Evolutionary conservation across 2,329 filamentous ascomycete genomes (phyloP), one percentile per base, ranked within the genome.

Genomic region (Curvularia eragrostidis): DNA sequence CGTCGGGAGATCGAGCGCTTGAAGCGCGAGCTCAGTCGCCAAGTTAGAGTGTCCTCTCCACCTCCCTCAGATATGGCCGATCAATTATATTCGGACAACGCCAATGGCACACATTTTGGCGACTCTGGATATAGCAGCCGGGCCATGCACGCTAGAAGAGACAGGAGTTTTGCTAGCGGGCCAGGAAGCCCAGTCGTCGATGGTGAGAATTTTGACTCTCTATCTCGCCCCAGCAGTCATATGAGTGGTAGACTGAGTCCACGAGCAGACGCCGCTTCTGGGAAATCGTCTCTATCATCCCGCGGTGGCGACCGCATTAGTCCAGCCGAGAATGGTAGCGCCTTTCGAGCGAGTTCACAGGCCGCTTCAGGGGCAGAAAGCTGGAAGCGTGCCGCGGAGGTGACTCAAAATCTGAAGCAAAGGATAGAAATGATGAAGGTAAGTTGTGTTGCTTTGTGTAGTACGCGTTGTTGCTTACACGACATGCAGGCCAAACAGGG

Each of bases 381-480:
- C 75, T 99, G 95, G 95, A 96, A 93, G 81, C 85, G 95, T 67
- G 95, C 95, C 18, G 95, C 95, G 2, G 95, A 99, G 81, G 95
- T 99, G 56, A 99, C 95, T 53, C 97, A 93, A 78, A 95, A 97
- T 76, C 78, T 99, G 71, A 99, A 98, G 82, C 93, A 94, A 51
- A 87, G 95, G 75, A 99, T 99, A 77, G 95, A 98, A 82, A 91
- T 95, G 83, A 99, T 99, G 95, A 99, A 98, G 84, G 87, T 85
- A 70, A 63, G 81, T 41, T 38, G 10, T 38, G 10, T 73, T 55
- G 23, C 5, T 13, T n/a, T 8, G 5, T 2, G 9, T 15, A n/a
- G 23, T 19, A 18, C 18, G 21, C 26, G 10, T 41, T 7, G 41
- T 10, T 34, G 48, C 69, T 71, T 53, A 73, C 53, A 32, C 19